These are phyloP conservation scores for Mortierella polycephala DNA, from an alignment of 371 early-diverging fungal genomes.

Conservation along the genomic window DNA sequence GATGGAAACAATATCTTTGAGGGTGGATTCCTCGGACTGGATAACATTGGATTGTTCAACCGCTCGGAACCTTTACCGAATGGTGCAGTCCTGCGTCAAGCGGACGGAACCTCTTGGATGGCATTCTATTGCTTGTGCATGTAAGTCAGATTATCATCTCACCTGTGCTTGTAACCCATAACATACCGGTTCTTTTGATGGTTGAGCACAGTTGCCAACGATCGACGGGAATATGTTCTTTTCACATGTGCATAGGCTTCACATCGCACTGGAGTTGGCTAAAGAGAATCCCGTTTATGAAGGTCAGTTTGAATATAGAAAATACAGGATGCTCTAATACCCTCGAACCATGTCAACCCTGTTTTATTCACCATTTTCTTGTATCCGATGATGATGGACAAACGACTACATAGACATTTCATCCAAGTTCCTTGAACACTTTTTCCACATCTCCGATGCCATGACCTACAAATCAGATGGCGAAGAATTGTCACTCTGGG, in stretches of 20 bases:
- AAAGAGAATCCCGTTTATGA: slow-evolving; percentile 43
- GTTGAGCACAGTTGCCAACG: no score
- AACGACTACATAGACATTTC: slow-evolving; percentile 35
- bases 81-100: slow-evolving; percentile 57
- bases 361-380: slow-evolving; percentile 3
- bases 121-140: slow-evolving; percentile 51
- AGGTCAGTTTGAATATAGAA: slow-evolving; percentile 11
- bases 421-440: slow-evolving; percentile 61
- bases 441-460: slow-evolving; percentile 62
- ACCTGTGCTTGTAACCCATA: no score
- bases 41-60: slow-evolving; percentile 63
- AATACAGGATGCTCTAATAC: neutral
- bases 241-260: slow-evolving; percentile 15
- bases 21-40: slow-evolving; percentile 61
- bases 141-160: slow-evolving; percentile 10
- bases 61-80: slow-evolving; percentile 58
- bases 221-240: no score
- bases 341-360: no score
- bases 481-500: slow-evolving; percentile 53
- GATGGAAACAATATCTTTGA: slow-evolving; percentile 60
- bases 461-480: slow-evolving; percentile 50
- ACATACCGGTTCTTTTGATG: no score
- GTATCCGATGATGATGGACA: neutral
- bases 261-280: slow-evolving; percentile 48
- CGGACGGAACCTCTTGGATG: slow-evolving; percentile 64